phyloP scores from a whole-genome alignment of 148 eudicot species.

The Mesembryanthemum crystallinum region DNA sequence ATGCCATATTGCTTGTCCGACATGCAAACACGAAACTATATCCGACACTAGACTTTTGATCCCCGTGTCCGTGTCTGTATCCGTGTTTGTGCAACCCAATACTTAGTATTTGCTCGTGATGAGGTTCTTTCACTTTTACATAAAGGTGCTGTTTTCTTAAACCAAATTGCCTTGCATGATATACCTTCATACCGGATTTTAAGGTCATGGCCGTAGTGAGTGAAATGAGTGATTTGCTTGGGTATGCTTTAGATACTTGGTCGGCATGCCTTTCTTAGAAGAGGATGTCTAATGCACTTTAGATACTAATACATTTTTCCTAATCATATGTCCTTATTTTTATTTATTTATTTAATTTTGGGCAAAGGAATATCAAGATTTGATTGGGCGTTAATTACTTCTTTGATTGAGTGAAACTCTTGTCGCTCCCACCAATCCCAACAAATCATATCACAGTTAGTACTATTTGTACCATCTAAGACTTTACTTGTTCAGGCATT shows the following conservation, averaged over 20 bases:
- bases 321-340: no score
- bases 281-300: not conserved
- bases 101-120: not conserved
- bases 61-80: no score
- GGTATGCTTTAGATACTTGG: not conserved
- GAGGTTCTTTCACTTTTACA: not conserved
- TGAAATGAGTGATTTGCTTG: not conserved
- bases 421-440: not conserved
- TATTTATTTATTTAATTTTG: not conserved
- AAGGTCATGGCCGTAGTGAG: not conserved
- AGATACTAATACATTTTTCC: no score
- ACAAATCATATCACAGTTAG: not conserved
- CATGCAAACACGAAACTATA: no score
- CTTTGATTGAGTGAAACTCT: not conserved
- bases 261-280: not conserved
- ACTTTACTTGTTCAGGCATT: not conserved
- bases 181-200: not conserved
- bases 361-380: not conserved
- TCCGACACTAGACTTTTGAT: no score
- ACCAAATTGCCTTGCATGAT: not conserved
- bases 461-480: not conserved
- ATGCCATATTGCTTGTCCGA: no score
- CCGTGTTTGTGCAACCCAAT: no score
- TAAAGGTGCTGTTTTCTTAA: not conserved
- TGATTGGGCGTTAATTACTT: not conserved